Base-by-base conservation (phyloP, 768 basidiomycete species). In the Leccinum uliginosum region DNA sequence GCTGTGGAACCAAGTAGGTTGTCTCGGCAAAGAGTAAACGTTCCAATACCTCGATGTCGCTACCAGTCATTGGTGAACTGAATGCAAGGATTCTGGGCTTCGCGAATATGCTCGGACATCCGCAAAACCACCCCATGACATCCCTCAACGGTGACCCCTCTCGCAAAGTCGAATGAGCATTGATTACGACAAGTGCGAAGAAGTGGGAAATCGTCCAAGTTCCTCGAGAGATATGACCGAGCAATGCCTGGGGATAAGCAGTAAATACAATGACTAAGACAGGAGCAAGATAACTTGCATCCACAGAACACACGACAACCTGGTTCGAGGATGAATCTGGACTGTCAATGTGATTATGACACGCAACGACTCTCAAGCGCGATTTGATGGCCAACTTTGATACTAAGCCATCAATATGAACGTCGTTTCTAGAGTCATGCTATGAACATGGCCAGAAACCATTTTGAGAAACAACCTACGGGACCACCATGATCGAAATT, bases 51-150 rank as follows among this genome's bases (percentile, higher is more conserved):
- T 76, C 59, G 57, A 75, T 70, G 50, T 72, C 69, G 47, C 70
- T 27, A 34, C 63, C 60, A 12, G 51, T 59, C 49, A 64, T 62
- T 24, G 68, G 64, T 19, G 66, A 61, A 45, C 70, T 70, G 46
- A 81, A 57, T 11, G 75, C 77, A 57, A 83, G 72, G 27, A 83
- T 65, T 30, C 75, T 76, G 19, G 83, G 82, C 29, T 73, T 74
- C 12, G 64, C 66, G 45, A 69, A 57, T 24, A 66, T 57, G 55
- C 73, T 71, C 9, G 75, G 68, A 32, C 69, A 58, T 50, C 68
- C 71, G 66, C 78, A 80, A 59, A 78, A 78, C 55, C 79, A 74
- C 35, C 70, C 68, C 74, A 82, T 77, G 46, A 82, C 59, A 58
- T 75, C 75, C 26, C 75, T 66, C 47, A 81, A 69, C 10, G 76